Evolutionary conservation across 164 flowering plant species (phyloP).

Genomic region (Annona squamosa): DNA sequence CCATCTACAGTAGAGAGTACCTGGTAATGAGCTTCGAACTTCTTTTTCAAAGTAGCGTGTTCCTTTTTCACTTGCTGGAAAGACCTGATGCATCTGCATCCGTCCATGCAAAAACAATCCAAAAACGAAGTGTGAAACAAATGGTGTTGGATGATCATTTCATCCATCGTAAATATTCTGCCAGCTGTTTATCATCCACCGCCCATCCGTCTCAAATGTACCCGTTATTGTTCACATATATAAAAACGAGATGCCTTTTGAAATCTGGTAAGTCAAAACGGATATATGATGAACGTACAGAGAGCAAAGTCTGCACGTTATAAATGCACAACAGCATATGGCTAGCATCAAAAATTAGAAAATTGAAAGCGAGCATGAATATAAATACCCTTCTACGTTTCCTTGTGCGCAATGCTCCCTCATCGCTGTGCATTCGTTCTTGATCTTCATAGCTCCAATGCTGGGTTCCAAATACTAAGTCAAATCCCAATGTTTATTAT

Average conservation of each 20-base stretch:
- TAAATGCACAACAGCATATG: background rate
- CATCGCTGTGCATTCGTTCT: constrained; percentile 14
- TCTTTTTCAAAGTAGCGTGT: constrained; percentile 9
- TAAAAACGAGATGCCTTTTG: background rate
- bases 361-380: background rate
- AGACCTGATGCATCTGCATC: constrained; percentile 8
- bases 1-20: background rate
- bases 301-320: background rate
- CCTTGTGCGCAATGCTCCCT: constrained; percentile 14
- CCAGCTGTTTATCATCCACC: too few relatives aligned
- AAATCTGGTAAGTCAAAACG: background rate
- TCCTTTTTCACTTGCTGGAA: constrained; percentile 9
- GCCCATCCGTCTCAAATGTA: too few relatives aligned
- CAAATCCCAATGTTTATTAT: background rate
- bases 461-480: constrained; percentile 5
- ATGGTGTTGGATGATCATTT: background rate
- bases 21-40: constrained; percentile 8
- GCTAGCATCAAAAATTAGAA: background rate
- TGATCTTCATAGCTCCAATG: constrained; percentile 23
- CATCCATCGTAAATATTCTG: background rate
- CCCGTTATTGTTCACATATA: too few relatives aligned
- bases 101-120: background rate
- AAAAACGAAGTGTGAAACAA: background rate
- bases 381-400: constrained; percentile 19
- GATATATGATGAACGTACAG: background rate